Conservation (phyloP, 352 stramenopile species). For the Phytophthora chlamydospora region DNA sequence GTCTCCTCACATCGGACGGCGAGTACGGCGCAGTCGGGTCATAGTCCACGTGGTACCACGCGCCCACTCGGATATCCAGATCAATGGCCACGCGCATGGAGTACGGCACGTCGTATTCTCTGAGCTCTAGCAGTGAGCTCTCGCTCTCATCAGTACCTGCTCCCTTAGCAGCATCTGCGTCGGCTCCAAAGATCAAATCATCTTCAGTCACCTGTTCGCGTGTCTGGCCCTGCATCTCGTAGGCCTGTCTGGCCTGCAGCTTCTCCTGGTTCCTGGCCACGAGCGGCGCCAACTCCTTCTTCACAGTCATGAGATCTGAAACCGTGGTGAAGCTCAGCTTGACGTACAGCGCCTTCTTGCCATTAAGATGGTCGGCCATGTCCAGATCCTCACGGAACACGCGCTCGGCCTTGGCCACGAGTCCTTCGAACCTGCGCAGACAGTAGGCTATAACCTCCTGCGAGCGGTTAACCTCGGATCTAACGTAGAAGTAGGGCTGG, state of each 20-base stretch:
- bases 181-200: conserved; percentile 42
- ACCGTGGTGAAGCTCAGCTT: conserved; percentile 92
- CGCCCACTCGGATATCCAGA: conserved; percentile 95
- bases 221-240: conserved; percentile 62
- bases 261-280: conserved; percentile 72
- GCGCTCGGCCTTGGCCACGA: conserved; percentile 75
- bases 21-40: conserved; percentile 65
- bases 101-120: conserved; percentile 99
- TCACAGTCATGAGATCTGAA: conserved; percentile 68
- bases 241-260: conserved; percentile 66
- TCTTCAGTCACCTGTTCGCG: conserved; percentile 50
- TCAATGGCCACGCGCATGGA: conserved; percentile 96
- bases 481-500: conserved; percentile 97
- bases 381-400: conserved; percentile 92
- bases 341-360: conserved; percentile 87
- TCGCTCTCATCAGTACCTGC: conserved; percentile 65
- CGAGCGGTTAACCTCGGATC: conserved; percentile 57
- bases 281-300: conserved; percentile 64
- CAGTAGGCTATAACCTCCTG: conserved; percentile 86
- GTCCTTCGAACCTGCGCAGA: conserved; percentile 83
- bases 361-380: conserved; percentile 88
- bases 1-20: conserved; percentile 54
- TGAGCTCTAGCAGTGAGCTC: conserved; percentile 88
- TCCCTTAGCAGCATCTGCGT: conserved; percentile 23
- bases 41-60: conserved; percentile 96